phyloP scores from a whole-genome alignment of 768 basidiomycete genomes.

The Saitozyma podzolica region DNA sequence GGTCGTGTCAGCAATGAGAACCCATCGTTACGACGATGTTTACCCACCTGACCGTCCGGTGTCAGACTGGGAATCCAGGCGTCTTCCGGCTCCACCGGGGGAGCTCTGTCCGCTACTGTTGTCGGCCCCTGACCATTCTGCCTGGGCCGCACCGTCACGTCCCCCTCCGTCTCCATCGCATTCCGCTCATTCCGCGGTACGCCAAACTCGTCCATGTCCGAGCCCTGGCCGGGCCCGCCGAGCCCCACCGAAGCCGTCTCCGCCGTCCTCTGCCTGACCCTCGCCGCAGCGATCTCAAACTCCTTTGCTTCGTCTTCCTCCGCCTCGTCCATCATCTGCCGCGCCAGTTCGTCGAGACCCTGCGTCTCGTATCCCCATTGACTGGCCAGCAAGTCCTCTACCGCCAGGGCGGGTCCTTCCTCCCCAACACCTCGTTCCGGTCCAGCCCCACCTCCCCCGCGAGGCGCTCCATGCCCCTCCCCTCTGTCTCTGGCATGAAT shows the following conservation, averaged over 20 bases:
- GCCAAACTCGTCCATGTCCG: too few relatives aligned
- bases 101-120: too few relatives aligned
- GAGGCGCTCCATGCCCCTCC: constrained; percentile 45
- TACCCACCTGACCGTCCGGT: constrained; percentile 70
- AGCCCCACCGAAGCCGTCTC: neutral
- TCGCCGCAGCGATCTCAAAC: neutral
- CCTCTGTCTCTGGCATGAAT: constrained; percentile 40
- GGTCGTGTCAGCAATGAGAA: constrained; percentile 4
- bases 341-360: constrained; percentile 36
- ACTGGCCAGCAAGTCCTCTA: constrained; percentile 1
- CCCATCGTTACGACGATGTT: neutral
- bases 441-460: neutral
- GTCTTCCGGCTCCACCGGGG: constrained; percentile 46
- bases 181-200: too few relatives aligned
- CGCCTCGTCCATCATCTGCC: constrained; percentile 34
- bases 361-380: constrained; percentile 16
- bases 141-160: too few relatives aligned
- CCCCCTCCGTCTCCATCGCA: too few relatives aligned
- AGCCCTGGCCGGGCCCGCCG: too few relatives aligned
- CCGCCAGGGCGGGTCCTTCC: neutral
- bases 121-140: too few relatives aligned
- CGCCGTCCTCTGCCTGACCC: too few relatives aligned
- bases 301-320: constrained; percentile 10
- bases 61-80: constrained; percentile 91
- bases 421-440: neutral